Evolutionary conservation across 192 early-diverging fungal genomes (phyloP).

Genomic region (Coemansia sp.): DNA sequence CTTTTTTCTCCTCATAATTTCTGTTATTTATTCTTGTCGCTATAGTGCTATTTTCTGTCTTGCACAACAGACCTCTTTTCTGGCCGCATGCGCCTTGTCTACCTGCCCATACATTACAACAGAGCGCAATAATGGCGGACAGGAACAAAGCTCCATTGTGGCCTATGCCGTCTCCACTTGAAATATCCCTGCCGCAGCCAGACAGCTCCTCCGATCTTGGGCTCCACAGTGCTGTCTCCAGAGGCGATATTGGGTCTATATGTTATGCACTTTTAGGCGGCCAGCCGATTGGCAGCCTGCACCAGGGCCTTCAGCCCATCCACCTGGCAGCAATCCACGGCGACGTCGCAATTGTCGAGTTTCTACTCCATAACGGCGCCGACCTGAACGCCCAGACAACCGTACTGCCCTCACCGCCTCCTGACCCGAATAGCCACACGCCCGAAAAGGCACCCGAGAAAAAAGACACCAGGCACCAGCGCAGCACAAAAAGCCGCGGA

Average conservation of each 20-base stretch:
- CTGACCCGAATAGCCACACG: background rate
- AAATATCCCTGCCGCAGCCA: conserved; percentile 1
- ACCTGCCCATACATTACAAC: conserved; percentile 3
- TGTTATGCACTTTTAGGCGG: conserved; percentile 57
- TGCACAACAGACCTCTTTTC: conserved; percentile 7
- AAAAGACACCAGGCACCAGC: conserved; percentile 12
- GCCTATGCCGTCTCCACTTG: conserved; percentile 6
- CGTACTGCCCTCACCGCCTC: background rate
- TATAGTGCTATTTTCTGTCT: background rate
- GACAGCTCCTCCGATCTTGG: conserved; percentile 26
- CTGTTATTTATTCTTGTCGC: background rate
- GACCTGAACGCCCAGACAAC: conserved; percentile 64
- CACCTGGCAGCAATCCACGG: conserved; percentile 69
- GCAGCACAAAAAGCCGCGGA: conserved; percentile 24
- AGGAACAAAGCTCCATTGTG: conserved; percentile 16
- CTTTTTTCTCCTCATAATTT: conserved; percentile 1
- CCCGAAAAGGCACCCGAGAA: background rate
- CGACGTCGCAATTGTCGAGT: conserved; percentile 62
- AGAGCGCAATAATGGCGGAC: conserved; percentile 18
- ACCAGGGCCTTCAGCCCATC: conserved; percentile 69
- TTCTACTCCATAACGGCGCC: conserved; percentile 69
- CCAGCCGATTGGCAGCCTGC: conserved; percentile 64
- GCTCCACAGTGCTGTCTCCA: conserved; percentile 39
- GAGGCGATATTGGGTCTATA: conserved; percentile 48
- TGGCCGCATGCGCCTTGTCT: conserved; percentile 21